These are phyloP conservation scores for Astrocystis sublimbata DNA, from an alignment of 495 filamentous ascomycete species.

Conservation along the genomic window DNA sequence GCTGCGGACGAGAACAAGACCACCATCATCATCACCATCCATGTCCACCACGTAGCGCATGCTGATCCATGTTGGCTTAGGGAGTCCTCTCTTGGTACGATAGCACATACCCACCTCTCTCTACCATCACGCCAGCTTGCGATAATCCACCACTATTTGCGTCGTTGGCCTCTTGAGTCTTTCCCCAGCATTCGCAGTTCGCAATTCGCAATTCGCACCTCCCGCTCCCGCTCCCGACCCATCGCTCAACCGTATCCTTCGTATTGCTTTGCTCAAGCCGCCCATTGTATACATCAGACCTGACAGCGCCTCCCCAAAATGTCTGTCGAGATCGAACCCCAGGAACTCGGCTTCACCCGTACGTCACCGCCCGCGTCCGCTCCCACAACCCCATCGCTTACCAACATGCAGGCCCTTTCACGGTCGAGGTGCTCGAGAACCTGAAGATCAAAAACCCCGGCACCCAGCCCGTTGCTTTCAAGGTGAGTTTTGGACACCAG, in stretches of 20 bases:
- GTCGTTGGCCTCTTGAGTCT: background rate
- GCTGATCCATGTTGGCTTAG: too few relatives aligned
- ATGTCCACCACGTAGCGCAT: background rate
- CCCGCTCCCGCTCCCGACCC: background rate
- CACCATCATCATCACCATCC: too few relatives aligned
- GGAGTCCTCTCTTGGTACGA: background rate
- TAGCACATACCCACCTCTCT: background rate
- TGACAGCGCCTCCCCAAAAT: conserved; percentile 52
- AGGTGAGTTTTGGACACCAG: conserved; percentile 58
- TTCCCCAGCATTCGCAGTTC: background rate
- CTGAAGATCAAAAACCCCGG: conserved; percentile 80
- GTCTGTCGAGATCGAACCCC: conserved; percentile 90
- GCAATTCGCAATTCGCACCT: too few relatives aligned
- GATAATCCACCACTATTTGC: background rate
- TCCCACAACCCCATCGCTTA: conserved; percentile 22
- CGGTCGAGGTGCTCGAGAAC: conserved; percentile 81
- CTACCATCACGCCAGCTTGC: conserved; percentile 7
- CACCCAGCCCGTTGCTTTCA: conserved; percentile 84
- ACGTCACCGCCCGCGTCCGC: conserved; percentile 38
- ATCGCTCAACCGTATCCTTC: background rate
- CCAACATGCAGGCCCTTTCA: conserved; percentile 76
- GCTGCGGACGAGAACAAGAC: background rate
- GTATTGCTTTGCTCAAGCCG: background rate
- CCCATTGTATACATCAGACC: conserved; percentile 7
- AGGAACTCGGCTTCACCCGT: conserved; percentile 93